Conservation (phyloP, 2,329 filamentous ascomycete species). For the Hypocreales sp. region DNA sequence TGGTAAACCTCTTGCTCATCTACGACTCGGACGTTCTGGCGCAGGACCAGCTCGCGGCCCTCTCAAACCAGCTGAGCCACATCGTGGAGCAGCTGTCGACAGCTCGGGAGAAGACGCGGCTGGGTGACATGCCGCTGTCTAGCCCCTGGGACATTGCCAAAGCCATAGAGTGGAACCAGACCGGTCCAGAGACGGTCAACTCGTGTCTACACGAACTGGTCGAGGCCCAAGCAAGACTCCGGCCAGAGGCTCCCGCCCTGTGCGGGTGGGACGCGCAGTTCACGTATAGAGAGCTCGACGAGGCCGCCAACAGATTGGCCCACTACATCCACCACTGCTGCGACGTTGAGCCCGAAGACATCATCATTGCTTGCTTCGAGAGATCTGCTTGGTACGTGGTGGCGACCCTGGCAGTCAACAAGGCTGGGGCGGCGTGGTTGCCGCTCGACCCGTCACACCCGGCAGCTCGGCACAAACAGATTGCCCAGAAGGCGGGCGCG, state of each 20-base stretch:
- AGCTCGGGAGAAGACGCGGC: not conserved
- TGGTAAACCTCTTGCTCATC: conserved; percentile 1
- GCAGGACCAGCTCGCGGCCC: conserved; percentile 1
- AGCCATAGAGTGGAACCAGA: not conserved
- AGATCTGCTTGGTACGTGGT: conserved; percentile 5
- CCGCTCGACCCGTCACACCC: conserved; percentile 3
- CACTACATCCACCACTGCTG: conserved; percentile 11
- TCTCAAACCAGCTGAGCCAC: conserved; percentile 2
- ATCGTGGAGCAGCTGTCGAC: conserved; percentile 1
- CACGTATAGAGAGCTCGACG: conserved; percentile 23
- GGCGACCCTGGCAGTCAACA: conserved; percentile 4
- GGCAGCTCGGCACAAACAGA: not conserved
- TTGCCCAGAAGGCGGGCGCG: conserved; percentile 2
- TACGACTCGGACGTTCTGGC: conserved; percentile 1
- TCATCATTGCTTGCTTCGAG: conserved; percentile 5
- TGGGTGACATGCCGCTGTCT: not conserved
- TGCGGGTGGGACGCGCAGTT: conserved; percentile 26
- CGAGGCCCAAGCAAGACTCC: conserved; percentile 15
- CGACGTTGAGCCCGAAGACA: not conserved
- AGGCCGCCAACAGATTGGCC: conserved; percentile 21
- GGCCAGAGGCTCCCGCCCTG: conserved; percentile 19
- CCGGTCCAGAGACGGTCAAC: not conserved
- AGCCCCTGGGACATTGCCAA: not conserved
- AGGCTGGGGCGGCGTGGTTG: conserved; percentile 5
- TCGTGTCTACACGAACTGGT: conserved; percentile 25